phyloP scores from a whole-genome alignment of 2,329 filamentous ascomycete genomes.

The Paraconiothyrium brasiliense region DNA sequence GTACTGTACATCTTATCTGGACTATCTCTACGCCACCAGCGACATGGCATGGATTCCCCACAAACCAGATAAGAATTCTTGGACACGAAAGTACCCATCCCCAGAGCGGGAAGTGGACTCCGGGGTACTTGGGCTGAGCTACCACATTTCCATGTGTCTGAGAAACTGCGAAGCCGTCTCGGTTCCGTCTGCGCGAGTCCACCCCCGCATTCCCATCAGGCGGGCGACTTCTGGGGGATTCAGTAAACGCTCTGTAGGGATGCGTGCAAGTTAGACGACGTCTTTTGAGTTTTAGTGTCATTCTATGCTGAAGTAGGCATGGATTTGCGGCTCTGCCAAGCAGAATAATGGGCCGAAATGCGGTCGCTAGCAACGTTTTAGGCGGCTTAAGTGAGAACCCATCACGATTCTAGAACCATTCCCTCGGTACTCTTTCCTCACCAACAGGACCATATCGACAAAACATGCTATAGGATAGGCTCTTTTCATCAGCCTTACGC shows the following conservation, averaged over 20 bases:
- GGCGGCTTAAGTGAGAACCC: not conserved
- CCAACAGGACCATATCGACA: not conserved
- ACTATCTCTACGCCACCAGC: conserved; percentile 3
- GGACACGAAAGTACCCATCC: not conserved
- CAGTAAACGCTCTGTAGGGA: not conserved
- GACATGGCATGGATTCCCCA: not conserved
- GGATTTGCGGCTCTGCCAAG: not conserved
- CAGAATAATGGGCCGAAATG: not conserved
- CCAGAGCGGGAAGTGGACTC: not conserved
- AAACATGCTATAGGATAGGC: not conserved
- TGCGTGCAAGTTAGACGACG: not conserved
- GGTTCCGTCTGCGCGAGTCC: not conserved
- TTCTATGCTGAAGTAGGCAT: not conserved
- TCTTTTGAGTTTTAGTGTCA: not conserved
- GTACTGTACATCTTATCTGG: conserved; percentile 1
- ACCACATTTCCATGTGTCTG: conserved; percentile 4
- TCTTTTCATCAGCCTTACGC: not conserved
- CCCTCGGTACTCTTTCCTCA: not conserved
- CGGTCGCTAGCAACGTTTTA: not conserved
- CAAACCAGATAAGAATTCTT: not conserved
- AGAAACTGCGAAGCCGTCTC: not conserved
- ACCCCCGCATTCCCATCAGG: not conserved
- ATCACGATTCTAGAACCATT: not conserved
- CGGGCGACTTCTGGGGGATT: not conserved
- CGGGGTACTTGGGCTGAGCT: not conserved